Conservation (phyloP, 768 basidiomycete species). For the Calocybe indica region DNA sequence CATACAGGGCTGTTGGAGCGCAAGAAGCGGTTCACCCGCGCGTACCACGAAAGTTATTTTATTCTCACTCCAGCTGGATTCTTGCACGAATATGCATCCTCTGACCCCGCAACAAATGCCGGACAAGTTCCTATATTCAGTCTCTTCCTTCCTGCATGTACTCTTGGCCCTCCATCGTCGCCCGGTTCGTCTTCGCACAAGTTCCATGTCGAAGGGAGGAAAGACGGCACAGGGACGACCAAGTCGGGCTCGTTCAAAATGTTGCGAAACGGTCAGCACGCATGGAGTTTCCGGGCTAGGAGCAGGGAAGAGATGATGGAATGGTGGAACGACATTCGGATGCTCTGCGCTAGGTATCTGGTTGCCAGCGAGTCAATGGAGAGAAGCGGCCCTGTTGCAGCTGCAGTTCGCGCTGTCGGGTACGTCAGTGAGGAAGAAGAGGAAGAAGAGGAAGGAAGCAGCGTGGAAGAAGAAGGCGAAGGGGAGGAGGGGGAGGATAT, state of each 20-base stretch:
- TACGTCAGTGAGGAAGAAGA: constrained; percentile 80
- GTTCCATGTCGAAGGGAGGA: constrained; percentile 94
- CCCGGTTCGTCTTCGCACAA: constrained; percentile 74
- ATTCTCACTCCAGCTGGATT: constrained; percentile 95
- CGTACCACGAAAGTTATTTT: constrained; percentile 83
- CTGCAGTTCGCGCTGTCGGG: constrained; percentile 85
- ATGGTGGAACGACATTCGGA: constrained; percentile 98
- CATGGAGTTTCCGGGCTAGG: constrained; percentile 87
- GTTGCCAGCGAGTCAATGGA: constrained; percentile 94
- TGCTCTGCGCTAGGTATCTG: constrained; percentile 90
- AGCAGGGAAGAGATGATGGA: constrained; percentile 98
- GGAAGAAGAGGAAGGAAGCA: constrained; percentile 57
- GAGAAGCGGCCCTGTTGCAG: constrained; percentile 85
- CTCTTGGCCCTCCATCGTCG: constrained; percentile 84
- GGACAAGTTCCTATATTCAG: constrained; percentile 67
- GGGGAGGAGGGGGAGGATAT: constrained; percentile 42
- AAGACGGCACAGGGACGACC: constrained; percentile 69
- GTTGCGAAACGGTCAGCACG: constrained; percentile 29
- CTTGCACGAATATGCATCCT: constrained; percentile 84
- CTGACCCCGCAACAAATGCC: constrained; percentile 54
- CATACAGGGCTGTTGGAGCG: constrained; percentile 90
- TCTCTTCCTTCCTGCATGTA: constrained; percentile 92
- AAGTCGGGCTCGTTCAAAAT: constrained; percentile 49
- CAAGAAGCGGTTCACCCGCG: constrained; percentile 90
- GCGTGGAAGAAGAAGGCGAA: constrained; percentile 53